Evolutionary conservation across 768 basidiomycete genomes (phyloP).

Genomic region (Tephrocybe sp.): DNA sequence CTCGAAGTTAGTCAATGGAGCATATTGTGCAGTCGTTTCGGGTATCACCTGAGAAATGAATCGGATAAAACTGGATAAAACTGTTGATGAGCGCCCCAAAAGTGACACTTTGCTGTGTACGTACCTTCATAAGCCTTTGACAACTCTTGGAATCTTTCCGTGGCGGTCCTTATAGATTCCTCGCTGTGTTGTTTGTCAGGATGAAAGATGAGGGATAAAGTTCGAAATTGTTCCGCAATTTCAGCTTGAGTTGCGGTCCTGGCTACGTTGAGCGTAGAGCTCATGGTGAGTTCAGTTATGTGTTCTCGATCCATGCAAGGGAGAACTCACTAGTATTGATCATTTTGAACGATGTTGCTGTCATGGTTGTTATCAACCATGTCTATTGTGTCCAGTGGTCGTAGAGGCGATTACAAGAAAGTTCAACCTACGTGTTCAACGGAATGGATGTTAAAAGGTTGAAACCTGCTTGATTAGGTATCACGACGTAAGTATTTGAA

Average conservation of each 20-base stretch:
- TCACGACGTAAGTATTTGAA: neutral
- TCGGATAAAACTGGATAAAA: conserved; percentile 62
- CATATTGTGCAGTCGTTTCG: conserved; percentile 18
- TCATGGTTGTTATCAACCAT: neutral
- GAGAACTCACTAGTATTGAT: conserved; percentile 23
- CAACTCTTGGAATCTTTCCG: conserved; percentile 68
- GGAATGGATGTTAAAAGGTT: too few relatives aligned
- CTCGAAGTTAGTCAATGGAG: neutral
- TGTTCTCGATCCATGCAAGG: neutral
- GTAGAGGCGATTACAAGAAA: too few relatives aligned
- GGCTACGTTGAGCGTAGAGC: conserved; percentile 72
- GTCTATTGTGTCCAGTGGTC: neutral
- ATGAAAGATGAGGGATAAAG: conserved; percentile 77
- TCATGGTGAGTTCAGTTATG: conserved; percentile 18
- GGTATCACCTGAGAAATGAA: conserved; percentile 56
- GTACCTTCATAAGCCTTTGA: conserved; percentile 83
- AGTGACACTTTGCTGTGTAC: conserved; percentile 8
- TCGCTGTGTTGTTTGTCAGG: conserved; percentile 80
- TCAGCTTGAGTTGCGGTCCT: conserved; percentile 62
- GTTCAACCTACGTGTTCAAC: too few relatives aligned
- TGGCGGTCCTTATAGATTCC: conserved; percentile 54
- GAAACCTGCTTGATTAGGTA: too few relatives aligned
- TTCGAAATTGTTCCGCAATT: conserved; percentile 71
- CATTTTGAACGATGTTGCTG: conserved; percentile 10
- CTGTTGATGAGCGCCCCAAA: neutral